Conservation (phyloP, 2,329 filamentous ascomycete genomes). For the Diaporthe citri region DNA sequence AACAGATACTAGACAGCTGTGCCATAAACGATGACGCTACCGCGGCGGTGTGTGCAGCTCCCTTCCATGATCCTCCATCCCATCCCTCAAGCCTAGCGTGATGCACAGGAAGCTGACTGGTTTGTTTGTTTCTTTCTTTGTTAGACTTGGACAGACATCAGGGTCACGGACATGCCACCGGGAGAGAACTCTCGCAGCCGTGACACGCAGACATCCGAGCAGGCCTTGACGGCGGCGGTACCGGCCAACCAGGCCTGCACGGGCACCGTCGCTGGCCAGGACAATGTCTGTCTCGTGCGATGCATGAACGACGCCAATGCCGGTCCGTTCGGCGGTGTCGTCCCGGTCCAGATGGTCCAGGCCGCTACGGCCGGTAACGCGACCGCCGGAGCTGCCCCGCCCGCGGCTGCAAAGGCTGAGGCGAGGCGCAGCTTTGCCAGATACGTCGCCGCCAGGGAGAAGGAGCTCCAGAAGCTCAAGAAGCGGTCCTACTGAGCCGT, state of each 20-base stretch:
- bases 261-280: conserved; percentile 69
- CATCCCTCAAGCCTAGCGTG: not conserved
- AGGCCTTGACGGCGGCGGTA: conserved; percentile 66
- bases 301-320: conserved; percentile 72
- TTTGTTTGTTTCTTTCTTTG: not conserved
- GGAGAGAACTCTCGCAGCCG: conserved; percentile 64
- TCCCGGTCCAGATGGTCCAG: conserved; percentile 50
- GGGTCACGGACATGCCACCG: conserved; percentile 66
- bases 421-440: conserved; percentile 29
- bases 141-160: conserved; percentile 63
- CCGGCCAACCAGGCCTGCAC: conserved; percentile 68
- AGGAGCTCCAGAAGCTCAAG: conserved; percentile 29
- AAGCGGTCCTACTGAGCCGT: conserved; percentile 26
- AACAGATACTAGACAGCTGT: no score
- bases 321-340: conserved; percentile 69
- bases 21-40: conserved; percentile 74
- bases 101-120: not conserved
- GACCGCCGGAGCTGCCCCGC: conserved; percentile 37
- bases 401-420: conserved; percentile 3
- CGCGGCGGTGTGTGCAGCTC: conserved; percentile 47
- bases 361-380: conserved; percentile 26
- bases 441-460: conserved; percentile 19
- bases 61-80: not conserved
- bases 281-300: conserved; percentile 72
- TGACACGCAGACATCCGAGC: conserved; percentile 47